These are phyloP conservation scores for Phytophthora foliorum DNA, from an alignment of 352 stramenopile genomes.

Conservation along the genomic window DNA sequence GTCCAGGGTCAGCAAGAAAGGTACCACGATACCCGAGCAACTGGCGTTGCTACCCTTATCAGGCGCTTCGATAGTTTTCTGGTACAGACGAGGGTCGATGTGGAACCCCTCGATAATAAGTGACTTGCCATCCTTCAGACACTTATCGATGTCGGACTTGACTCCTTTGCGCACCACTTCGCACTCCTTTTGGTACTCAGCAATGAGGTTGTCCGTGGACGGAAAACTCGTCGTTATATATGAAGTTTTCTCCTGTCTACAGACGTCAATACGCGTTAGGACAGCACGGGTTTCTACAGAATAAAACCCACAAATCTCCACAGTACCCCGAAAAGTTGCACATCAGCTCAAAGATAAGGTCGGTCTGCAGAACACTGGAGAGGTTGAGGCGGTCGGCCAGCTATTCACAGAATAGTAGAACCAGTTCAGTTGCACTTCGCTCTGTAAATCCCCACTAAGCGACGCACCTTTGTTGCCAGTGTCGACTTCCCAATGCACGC, in stretches of 20 bases:
- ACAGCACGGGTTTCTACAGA: too few species aligned
- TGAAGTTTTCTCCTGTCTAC: constrained; percentile 66
- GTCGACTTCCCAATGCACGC: constrained; percentile 90
- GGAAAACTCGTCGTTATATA: constrained; percentile 73
- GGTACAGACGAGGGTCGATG: constrained; percentile 88
- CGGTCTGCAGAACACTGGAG: constrained; percentile 88
- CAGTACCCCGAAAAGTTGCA: constrained; percentile 90
- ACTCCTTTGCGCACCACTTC: constrained; percentile 84
- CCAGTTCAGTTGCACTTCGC: not conserved
- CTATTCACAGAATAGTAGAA: constrained; percentile 39
- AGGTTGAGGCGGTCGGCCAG: constrained; percentile 88
- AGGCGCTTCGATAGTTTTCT: constrained; percentile 64
- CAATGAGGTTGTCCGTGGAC: constrained; percentile 69
- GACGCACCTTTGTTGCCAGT: constrained; percentile 83
- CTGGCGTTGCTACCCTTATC: constrained; percentile 36
- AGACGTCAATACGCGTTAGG: not conserved
- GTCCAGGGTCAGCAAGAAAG: constrained; percentile 81
- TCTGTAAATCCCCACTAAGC: not conserved
- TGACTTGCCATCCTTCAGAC: constrained; percentile 91
- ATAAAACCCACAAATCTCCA: not conserved
- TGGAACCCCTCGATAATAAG: constrained; percentile 91
- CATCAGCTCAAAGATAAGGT: constrained; percentile 92
- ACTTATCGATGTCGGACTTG: constrained; percentile 90
- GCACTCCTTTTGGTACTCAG: constrained; percentile 84
- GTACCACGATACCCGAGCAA: constrained; percentile 82